Conservation (phyloP, 139 green algal species). For the Chlamydomonas applanata region DNA sequence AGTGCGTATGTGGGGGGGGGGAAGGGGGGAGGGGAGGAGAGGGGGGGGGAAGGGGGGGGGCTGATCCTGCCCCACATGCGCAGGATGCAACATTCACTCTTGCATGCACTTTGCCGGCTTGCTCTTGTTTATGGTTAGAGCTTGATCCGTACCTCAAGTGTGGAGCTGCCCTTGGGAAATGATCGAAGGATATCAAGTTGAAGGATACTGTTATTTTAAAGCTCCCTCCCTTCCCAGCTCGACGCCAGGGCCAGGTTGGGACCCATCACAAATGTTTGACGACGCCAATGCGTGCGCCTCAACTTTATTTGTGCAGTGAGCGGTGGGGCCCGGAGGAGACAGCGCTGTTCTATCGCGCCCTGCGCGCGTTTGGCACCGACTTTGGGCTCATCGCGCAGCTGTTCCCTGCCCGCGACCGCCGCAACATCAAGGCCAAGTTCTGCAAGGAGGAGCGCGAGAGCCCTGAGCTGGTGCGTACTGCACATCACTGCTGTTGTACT, state of each 20-base stretch:
- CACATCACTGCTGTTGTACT: neutral
- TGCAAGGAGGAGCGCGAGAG: slow-evolving; percentile 24
- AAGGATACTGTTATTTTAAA: no score
- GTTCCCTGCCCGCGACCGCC: slow-evolving; percentile 59
- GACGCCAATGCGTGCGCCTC: neutral
- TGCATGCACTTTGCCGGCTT: neutral
- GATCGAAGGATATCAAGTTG: no score
- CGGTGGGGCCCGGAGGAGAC: slow-evolving; percentile 68
- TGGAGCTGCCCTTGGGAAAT: neutral
- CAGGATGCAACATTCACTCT: no score
- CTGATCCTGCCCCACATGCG: neutral
- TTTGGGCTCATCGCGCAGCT: slow-evolving; percentile 69
- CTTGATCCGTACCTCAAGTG: no score
- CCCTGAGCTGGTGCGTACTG: slow-evolving; percentile 9
- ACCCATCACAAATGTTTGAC: neutral
- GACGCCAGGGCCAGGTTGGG: neutral
- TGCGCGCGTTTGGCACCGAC: slow-evolving; percentile 77
- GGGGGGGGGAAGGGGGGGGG: neutral
- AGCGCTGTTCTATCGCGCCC: slow-evolving; percentile 64
- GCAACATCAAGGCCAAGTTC: slow-evolving; percentile 71
- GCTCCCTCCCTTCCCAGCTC: neutral
- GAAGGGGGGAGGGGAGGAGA: no score
- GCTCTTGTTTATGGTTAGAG: neutral
- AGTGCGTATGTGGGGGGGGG: no score
- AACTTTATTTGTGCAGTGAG: slow-evolving; percentile 35